A percentile compares a stretch with the other conserved stretches of the same genome.
phyloP scores from a whole-genome alignment of 495 filamentous ascomycete species.

The Podospora tetraspora region DNA sequence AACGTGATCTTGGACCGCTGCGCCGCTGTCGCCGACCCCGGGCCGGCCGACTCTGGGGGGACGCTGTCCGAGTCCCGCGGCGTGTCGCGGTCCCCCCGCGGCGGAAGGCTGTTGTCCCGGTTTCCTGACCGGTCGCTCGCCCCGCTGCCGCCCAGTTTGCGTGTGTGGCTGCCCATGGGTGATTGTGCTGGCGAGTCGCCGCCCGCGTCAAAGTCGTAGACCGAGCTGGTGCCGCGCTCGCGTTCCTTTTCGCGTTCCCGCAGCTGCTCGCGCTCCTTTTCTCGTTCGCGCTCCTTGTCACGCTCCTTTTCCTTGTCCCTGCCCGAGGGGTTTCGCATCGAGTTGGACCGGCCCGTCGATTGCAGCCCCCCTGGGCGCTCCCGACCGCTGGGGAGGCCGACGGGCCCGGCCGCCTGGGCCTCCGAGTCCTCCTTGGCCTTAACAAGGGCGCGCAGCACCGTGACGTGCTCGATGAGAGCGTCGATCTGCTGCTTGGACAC shows the following conservation, averaged over 20 bases:
- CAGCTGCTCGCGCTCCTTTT: slow-evolving; percentile 20
- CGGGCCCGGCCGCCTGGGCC: slow-evolving; percentile 42
- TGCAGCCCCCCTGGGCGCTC: slow-evolving; percentile 27
- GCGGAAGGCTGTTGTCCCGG: slow-evolving; percentile 40
- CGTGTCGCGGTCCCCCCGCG: slow-evolving; percentile 40
- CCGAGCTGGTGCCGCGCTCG: slow-evolving; percentile 40
- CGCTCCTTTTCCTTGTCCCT: slow-evolving; percentile 25
- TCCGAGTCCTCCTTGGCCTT: slow-evolving; percentile 56
- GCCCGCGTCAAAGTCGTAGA: slow-evolving; percentile 65
- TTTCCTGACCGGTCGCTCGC: slow-evolving; percentile 35
- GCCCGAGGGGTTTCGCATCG: slow-evolving; percentile 25
- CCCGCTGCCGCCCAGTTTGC: slow-evolving; percentile 50
- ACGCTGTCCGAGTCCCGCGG: slow-evolving; percentile 42
- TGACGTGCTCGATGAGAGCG: slow-evolving; percentile 42
- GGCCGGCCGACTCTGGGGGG: slow-evolving; percentile 36
- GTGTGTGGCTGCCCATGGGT: slow-evolving; percentile 41
- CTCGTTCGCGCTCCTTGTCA: slow-evolving; percentile 15
- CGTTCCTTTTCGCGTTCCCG: slow-evolving; percentile 16
- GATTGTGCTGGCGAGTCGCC: slow-evolving; percentile 68
- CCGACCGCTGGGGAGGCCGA: slow-evolving; percentile 16
- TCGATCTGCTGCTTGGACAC: slow-evolving; percentile 30
- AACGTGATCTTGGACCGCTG: slow-evolving; percentile 50
- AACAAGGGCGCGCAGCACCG: slow-evolving; percentile 39
- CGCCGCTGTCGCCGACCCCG: slow-evolving; percentile 21
- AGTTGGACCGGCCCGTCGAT: slow-evolving; percentile 23